phyloP scores from a whole-genome alignment of 305 asterid species.

The Petunia hybrid region DNA sequence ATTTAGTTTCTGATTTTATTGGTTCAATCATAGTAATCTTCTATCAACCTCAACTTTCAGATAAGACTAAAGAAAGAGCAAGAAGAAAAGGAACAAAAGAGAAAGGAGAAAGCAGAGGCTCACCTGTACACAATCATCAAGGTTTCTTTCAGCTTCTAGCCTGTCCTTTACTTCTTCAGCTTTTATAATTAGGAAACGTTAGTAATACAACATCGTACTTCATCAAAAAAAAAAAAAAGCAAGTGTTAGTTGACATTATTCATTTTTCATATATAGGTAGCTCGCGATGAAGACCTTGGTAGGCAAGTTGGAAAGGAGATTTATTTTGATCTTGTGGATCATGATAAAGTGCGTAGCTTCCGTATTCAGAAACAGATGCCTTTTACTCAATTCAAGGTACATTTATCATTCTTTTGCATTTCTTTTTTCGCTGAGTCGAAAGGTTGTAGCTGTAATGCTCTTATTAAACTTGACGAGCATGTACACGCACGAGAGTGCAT shows the following conservation, averaged over 20 bases:
- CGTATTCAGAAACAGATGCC: slow-evolving; percentile 44
- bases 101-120: slow-evolving; percentile 43
- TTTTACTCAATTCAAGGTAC: slow-evolving; percentile 42
- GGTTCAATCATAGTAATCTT: neutral
- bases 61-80: slow-evolving; percentile 41
- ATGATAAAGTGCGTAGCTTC: slow-evolving; percentile 44
- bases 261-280: slow-evolving; percentile 36
- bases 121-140: slow-evolving; percentile 44
- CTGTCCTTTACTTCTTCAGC: neutral
- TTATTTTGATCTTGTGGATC: slow-evolving; percentile 44
- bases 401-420: slow-evolving; percentile 21
- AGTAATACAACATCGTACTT: neutral
- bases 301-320: slow-evolving; percentile 42
- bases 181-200: neutral
- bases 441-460: slow-evolving; percentile 1
- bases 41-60: slow-evolving; percentile 33
- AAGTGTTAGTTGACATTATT: neutral
- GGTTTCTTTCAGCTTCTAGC: slow-evolving; percentile 32
- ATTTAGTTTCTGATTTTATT: neutral
- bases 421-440: neutral
- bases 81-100: slow-evolving; percentile 45
- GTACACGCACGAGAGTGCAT: slow-evolving; percentile 4
- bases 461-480: slow-evolving; percentile 16
- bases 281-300: slow-evolving; percentile 39
- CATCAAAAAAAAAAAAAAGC: neutral